Conservation (phyloP, 108 stramenopile species). For the Hondaea fermentalgiana region DNA sequence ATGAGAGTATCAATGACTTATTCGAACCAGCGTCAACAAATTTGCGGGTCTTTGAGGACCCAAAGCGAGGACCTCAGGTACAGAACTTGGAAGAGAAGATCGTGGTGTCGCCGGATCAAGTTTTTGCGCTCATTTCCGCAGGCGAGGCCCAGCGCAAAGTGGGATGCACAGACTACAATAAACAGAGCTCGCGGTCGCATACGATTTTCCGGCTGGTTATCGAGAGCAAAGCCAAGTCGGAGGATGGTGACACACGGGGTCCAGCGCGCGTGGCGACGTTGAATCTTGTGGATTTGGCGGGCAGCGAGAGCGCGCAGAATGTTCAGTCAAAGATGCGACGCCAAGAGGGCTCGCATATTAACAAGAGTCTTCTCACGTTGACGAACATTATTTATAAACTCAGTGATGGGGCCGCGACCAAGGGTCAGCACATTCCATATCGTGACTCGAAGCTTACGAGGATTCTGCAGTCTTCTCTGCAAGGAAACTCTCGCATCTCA, state of each 20-base stretch:
- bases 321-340: conserved; percentile 24
- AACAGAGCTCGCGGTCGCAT: conserved; percentile 28
- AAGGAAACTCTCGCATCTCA: conserved; percentile 82
- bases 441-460: conserved; percentile 5
- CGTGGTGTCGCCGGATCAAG: conserved; percentile 18
- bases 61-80: conserved; percentile 12
- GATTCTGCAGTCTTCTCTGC: neutral
- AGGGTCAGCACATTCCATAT: neutral
- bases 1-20: conserved; percentile 32
- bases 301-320: conserved; percentile 1
- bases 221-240: conserved; percentile 12
- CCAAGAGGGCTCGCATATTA: conserved; percentile 83
- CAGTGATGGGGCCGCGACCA: conserved; percentile 71
- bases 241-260: neutral
- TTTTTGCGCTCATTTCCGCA: conserved; percentile 25
- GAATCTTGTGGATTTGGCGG: conserved; percentile 11
- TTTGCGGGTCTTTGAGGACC: conserved; percentile 23
- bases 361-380: conserved; percentile 48
- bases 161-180: conserved; percentile 31
- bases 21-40: conserved; percentile 17
- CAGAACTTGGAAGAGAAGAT: conserved; percentile 25
- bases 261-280: neutral
- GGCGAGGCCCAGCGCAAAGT: conserved; percentile 19
- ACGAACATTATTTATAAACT: conserved; percentile 84
- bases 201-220: conserved; percentile 23